Evolutionary conservation across 2,329 filamentous ascomycete species (phyloP).

Genomic region (Aspergillus quadrilineatus): DNA sequence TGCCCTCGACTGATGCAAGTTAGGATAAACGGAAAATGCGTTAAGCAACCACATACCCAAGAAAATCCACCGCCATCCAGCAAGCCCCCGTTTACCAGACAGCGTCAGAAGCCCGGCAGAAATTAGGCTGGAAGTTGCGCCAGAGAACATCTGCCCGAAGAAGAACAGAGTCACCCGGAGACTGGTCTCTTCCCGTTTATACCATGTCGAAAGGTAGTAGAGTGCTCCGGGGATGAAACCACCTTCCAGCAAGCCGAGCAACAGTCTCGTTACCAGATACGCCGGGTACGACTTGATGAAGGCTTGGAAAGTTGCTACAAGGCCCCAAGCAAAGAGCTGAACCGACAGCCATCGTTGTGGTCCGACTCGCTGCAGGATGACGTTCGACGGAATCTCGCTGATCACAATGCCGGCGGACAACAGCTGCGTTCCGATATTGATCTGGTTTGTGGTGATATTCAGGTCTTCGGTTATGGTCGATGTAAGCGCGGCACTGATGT

Average conservation of each 20-base stretch:
- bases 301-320: slow-evolving; percentile 56
- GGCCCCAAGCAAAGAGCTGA: slow-evolving; percentile 55
- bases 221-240: slow-evolving; percentile 56
- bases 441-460: slow-evolving; percentile 51
- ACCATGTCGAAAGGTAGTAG: slow-evolving; percentile 55
- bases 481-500: slow-evolving; percentile 54
- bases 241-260: slow-evolving; percentile 56
- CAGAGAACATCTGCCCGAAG: slow-evolving; percentile 56
- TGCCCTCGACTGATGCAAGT: slow-evolving; percentile 47
- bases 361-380: slow-evolving; percentile 54
- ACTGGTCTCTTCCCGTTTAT: slow-evolving; percentile 53
- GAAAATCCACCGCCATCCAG: slow-evolving; percentile 61
- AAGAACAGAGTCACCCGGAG: slow-evolving; percentile 57
- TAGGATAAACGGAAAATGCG: neutral
- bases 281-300: slow-evolving; percentile 51
- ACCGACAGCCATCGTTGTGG: slow-evolving; percentile 55
- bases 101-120: slow-evolving; percentile 49
- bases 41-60: slow-evolving; percentile 23
- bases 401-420: slow-evolving; percentile 53
- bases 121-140: slow-evolving; percentile 42
- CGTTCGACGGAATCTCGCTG: slow-evolving; percentile 51
- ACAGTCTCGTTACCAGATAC: slow-evolving; percentile 52
- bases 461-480: slow-evolving; percentile 54
- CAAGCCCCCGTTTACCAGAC: slow-evolving; percentile 47
- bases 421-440: slow-evolving; percentile 57